These are phyloP conservation scores for Macrolepiota fuliginosa DNA, from an alignment of 768 basidiomycete species.

Conservation along the genomic window DNA sequence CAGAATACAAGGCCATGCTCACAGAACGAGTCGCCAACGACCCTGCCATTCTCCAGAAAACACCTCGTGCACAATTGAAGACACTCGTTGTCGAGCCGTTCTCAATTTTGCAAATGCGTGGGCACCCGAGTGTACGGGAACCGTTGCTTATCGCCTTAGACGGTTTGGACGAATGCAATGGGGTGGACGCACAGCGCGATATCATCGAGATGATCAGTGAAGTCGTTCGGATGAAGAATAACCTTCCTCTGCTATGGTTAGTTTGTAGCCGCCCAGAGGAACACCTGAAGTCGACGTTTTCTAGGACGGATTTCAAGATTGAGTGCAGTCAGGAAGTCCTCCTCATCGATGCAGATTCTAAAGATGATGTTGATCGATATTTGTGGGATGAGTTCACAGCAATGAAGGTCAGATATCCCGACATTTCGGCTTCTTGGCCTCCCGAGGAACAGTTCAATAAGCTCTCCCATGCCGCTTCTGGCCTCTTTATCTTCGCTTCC, in stretches of 20 bases:
- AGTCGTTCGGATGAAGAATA: not conserved
- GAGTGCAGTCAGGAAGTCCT: not conserved
- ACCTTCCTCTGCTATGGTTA: not conserved
- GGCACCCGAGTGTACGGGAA: not conserved
- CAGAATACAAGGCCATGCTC: not conserved
- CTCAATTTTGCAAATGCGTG: not conserved
- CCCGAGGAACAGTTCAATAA: not conserved
- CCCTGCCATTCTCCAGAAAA: not conserved
- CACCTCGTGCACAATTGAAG: not conserved
- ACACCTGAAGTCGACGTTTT: not conserved
- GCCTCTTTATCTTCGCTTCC: slow-evolving; percentile 7
- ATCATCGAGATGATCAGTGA: not conserved
- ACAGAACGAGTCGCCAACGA: not conserved
- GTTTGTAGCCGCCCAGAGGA: not conserved
- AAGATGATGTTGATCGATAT: not conserved
- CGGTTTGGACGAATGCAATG: slow-evolving; percentile 13
- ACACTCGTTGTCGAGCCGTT: slow-evolving; percentile 6
- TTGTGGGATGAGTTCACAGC: not conserved
- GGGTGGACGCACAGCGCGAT: not conserved
- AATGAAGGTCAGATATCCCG: not conserved
- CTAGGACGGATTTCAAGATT: not conserved
- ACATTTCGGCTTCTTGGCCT: not conserved
- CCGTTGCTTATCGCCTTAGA: slow-evolving; percentile 5
- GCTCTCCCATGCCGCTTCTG: not conserved
- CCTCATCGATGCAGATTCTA: not conserved